phyloP scores from a whole-genome alignment of 805 yeast genomes.

The Naumovozyma baii region DNA sequence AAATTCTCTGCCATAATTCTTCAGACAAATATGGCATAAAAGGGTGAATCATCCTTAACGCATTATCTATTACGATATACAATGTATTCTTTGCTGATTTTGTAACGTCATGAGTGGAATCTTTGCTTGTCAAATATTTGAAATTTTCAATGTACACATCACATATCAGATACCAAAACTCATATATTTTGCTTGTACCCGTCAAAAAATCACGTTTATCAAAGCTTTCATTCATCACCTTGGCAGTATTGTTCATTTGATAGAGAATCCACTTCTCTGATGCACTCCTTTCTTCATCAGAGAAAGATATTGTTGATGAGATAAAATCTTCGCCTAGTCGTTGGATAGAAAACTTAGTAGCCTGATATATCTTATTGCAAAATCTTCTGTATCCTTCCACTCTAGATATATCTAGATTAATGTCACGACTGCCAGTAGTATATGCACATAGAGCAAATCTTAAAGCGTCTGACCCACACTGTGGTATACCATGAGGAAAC shows the following conservation, averaged over 20 bases:
- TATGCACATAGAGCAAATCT: conserved; percentile 96
- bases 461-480: conserved; percentile 97
- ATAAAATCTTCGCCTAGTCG: conserved; percentile 74
- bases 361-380: conserved; percentile 98
- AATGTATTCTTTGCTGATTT: conserved; percentile 86
- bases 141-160: conserved; percentile 97
- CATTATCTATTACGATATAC: conserved; percentile 82
- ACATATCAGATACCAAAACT: conserved; percentile 90
- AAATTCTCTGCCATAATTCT: conserved; percentile 97
- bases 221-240: conserved; percentile 48
- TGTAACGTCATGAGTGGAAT: conserved; percentile 64
- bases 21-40: conserved; percentile 96
- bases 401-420: conserved; percentile 85
- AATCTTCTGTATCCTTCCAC: conserved; percentile 97
- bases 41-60: conserved; percentile 85
- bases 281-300: conserved; percentile 67
- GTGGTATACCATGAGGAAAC: conserved; percentile 93
- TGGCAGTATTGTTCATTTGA: conserved; percentile 59
- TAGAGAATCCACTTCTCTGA: conserved; percentile 94
- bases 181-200: conserved; percentile 73
- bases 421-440: conserved; percentile 95
- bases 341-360: conserved; percentile 88
- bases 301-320: conserved; percentile 56
- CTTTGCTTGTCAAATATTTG: conserved; percentile 77
- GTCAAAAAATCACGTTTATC: conserved; percentile 81